Evolutionary conservation across 345 rosid genomes (phyloP).

Genomic region (Pistacia atlantica): DNA sequence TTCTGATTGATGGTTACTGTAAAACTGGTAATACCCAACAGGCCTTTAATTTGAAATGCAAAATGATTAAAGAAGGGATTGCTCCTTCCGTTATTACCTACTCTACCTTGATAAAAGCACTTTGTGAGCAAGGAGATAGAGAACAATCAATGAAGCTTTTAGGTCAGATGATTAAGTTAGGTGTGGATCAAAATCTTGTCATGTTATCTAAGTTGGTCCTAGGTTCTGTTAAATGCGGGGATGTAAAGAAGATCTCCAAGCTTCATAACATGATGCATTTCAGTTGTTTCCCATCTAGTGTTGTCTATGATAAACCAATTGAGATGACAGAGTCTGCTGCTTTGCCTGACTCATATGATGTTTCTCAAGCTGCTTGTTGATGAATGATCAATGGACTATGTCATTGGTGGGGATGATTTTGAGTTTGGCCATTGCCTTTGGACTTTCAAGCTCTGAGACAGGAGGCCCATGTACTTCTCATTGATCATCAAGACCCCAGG

Average conservation of each 20-base stretch:
- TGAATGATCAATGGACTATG: not conserved
- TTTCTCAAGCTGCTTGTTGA: constrained; percentile 33
- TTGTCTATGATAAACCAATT: constrained; percentile 15
- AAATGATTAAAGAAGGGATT: constrained; percentile 53
- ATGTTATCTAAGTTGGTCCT: constrained; percentile 23
- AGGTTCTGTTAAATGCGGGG: constrained; percentile 17
- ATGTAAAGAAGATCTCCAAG: constrained; percentile 16
- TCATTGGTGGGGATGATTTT: constrained; percentile 2
- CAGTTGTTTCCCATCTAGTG: constrained; percentile 12
- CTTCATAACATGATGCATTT: constrained; percentile 23
- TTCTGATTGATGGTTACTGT: constrained; percentile 50
- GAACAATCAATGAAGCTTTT: constrained; percentile 28
- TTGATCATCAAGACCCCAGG: constrained; percentile 14
- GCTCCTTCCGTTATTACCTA: constrained; percentile 36
- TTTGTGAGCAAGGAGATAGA: constrained; percentile 38
- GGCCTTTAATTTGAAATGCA: constrained; percentile 53
- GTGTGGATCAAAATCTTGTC: constrained; percentile 25
- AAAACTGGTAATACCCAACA: constrained; percentile 45
- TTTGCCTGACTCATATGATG: constrained; percentile 15
- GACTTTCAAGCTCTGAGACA: not conserved
- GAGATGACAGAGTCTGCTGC: constrained; percentile 13
- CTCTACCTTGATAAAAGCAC: constrained; percentile 39
- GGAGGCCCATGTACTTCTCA: constrained; percentile 7
- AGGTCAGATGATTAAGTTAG: constrained; percentile 31
- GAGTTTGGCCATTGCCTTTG: not conserved